Evolutionary conservation across 1,284 basidiomycete species (phyloP).

Genomic region (Heterobasidion irregulare): DNA sequence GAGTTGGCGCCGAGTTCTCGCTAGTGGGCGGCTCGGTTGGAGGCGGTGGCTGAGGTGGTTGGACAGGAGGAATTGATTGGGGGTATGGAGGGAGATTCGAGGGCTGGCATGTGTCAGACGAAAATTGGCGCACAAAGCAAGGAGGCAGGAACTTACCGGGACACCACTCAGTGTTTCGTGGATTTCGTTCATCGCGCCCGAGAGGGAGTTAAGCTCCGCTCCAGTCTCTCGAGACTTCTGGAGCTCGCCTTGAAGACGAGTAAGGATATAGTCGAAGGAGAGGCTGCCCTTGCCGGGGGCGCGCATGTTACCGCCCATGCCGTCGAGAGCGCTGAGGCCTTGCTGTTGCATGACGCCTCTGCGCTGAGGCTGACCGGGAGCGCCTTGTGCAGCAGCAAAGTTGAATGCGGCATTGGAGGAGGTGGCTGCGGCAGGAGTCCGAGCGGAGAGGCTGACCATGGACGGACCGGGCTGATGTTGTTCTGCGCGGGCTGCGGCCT

Average conservation of each 20-base stretch:
- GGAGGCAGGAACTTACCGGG: conserved; percentile 41
- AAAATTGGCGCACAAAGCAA: background rate
- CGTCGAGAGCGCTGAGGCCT: conserved; percentile 61
- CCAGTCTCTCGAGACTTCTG: conserved; percentile 93
- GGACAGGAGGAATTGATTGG: conserved; percentile 54
- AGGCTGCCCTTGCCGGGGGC: conserved; percentile 71
- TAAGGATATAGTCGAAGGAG: conserved; percentile 78
- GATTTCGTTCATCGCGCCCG: conserved; percentile 83
- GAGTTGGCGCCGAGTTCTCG: conserved; percentile 18
- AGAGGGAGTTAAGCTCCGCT: conserved; percentile 78
- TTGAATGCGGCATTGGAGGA: conserved; percentile 28
- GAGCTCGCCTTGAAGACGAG: conserved; percentile 78
- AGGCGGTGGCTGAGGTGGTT: conserved; percentile 35
- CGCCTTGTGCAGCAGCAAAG: conserved; percentile 25
- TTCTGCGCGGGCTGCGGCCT: conserved; percentile 58
- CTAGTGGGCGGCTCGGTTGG: conserved; percentile 16
- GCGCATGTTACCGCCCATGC: conserved; percentile 63
- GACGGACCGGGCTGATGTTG: conserved; percentile 38
- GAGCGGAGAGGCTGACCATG: conserved; percentile 15
- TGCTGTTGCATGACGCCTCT: conserved; percentile 48
- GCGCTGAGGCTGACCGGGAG: conserved; percentile 31
- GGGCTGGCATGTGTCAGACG: conserved; percentile 30
- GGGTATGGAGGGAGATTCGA: conserved; percentile 53
- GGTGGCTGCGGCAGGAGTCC: conserved; percentile 26
- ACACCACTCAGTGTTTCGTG: conserved; percentile 88